These are phyloP conservation scores for Chaetomium globosum DNA, from an alignment of 2,329 filamentous ascomycete species.

Conservation along the genomic window DNA sequence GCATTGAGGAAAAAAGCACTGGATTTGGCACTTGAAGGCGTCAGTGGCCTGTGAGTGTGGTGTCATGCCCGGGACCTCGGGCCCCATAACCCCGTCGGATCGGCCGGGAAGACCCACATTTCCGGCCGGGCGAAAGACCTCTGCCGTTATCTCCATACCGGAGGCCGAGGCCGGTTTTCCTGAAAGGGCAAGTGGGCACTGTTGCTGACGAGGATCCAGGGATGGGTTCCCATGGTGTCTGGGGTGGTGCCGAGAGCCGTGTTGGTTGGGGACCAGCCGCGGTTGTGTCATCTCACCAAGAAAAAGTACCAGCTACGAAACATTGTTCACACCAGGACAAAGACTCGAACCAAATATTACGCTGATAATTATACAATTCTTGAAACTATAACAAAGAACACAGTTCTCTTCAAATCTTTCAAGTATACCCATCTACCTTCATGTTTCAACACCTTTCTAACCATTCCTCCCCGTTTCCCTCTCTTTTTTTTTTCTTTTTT, in stretches of 20 bases:
- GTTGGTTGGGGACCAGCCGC: no score
- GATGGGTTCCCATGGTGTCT: not conserved
- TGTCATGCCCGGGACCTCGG: not conserved
- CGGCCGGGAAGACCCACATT: not conserved
- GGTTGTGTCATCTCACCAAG: no score
- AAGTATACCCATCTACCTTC: no score
- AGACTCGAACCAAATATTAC: not conserved
- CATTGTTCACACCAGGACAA: not conserved
- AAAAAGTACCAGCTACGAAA: not conserved
- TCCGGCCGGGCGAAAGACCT: not conserved
- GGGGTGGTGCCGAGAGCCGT: not conserved
- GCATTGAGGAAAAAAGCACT: no score
- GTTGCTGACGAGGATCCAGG: not conserved
- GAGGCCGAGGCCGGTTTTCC: not conserved
- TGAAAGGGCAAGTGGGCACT: slow-evolving; percentile 4
- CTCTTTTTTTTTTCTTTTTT: no score
- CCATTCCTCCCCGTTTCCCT: no score
- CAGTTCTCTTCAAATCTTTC: not conserved
- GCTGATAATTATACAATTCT: not conserved
- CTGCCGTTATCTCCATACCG: slow-evolving; percentile 6
- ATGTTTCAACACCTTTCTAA: no score
- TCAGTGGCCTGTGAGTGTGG: no score
- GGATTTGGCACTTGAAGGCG: no score
- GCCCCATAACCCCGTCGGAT: not conserved
- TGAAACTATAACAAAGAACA: not conserved